Evolutionary conservation across 1,139 yeast genomes (phyloP), one percentile per base, ranked within the genome.

Genomic region (Candida buenavistaensis): DNA sequence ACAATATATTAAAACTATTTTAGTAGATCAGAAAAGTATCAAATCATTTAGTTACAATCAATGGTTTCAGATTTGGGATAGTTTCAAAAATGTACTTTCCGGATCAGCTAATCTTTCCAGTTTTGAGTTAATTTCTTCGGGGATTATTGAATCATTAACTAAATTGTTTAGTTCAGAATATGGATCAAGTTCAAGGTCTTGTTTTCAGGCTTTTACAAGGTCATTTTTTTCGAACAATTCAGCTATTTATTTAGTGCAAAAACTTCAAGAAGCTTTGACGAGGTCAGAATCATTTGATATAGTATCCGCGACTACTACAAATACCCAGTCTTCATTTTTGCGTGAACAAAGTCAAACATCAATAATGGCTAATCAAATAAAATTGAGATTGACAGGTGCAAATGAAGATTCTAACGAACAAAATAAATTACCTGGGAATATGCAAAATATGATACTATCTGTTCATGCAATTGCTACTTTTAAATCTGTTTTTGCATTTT

Each of bases 391-490:
- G 13, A 55, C 55, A 2, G 56, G 56, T n/a, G 63, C 54, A 6
- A 53, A 48, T 8, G 38, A 33, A 9, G 33, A 41, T 6, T 43
- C 46, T 5, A 17, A 17, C 11, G 55, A 15, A 15, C 60, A 54
- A 3, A 51, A 51, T 15, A 44, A 44, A 20, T 38, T 61, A 1
- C 66, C 72, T 1, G 50, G 57, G 1, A 53, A 51, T 6, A 50
- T 67, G 45, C 64, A 64, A 24, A 64, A 65, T 23, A 52, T 82
- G 50, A 60, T 78, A 22, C 62, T 89, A 13, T 74, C 90, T 12
- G 85, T 86, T n/a, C 96, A 89, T 54, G 95, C 95, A 0, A 82
- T 89, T 48, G 95, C 96, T 0, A 84, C 96, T 0, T 82, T 88
- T 52, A 76, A 74, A 40, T 78, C 90, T 1, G 70, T 90, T 26